A percentile compares a stretch with the other conserved stretches of the same genome.
Conservation (phyloP, 345 rosid genomes). For the Mangifera indica region DNA sequence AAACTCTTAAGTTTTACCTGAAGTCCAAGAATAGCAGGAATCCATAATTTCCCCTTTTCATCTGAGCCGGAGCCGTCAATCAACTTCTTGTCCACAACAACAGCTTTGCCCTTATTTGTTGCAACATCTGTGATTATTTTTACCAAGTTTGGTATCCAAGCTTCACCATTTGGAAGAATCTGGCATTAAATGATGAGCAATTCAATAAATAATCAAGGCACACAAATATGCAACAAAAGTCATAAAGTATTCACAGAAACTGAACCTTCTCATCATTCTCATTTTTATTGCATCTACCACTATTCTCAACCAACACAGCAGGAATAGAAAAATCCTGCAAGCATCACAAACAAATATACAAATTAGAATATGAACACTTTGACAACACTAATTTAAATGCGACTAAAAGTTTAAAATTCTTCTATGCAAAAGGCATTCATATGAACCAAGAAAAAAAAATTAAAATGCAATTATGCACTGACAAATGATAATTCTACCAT, state of each 20-base stretch:
- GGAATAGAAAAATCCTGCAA: constrained; percentile 50
- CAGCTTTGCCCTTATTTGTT: constrained; percentile 53
- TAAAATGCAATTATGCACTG: constrained; percentile 2
- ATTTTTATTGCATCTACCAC: constrained; percentile 84
- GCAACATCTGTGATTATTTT: constrained; percentile 60
- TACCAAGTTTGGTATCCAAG: constrained; percentile 71
- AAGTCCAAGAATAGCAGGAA: constrained; percentile 57
- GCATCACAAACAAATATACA: constrained; percentile 14
- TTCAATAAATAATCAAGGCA: constrained; percentile 11
- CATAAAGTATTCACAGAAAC: constrained; percentile 7
- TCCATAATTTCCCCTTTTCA: constrained; percentile 59
- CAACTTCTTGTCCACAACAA: constrained; percentile 63
- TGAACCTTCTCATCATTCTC: constrained; percentile 71
- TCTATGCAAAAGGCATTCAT: constrained; percentile 8
- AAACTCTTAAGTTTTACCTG: constrained; percentile 45
- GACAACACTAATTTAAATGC: not conserved
- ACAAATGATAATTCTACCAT: not conserved
- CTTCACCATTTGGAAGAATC: constrained; percentile 69
- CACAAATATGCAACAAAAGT: not conserved
- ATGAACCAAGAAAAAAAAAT: not conserved
- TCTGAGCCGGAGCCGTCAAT: constrained; percentile 69
- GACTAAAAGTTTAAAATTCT: not conserved
- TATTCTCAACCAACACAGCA: constrained; percentile 73
- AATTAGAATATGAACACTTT: not conserved
- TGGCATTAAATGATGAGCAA: constrained; percentile 22